Evolutionary conservation across 345 rosid species (phyloP).

Genomic region (Murraya koenigii): DNA sequence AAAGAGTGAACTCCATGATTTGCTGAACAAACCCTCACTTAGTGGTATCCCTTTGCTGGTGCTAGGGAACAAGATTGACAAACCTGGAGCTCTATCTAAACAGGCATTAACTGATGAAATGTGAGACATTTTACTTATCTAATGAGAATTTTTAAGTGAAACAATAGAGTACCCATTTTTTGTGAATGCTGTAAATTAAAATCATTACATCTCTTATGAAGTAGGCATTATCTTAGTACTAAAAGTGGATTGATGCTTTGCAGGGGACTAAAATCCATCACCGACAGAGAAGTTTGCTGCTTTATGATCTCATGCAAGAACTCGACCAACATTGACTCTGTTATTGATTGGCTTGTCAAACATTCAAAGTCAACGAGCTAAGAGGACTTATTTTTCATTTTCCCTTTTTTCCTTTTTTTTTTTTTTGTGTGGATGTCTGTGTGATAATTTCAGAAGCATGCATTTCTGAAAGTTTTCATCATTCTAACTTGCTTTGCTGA

Average conservation of each 20-base stretch:
- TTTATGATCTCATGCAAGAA: slow-evolving; percentile 96
- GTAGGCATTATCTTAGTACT: background rate
- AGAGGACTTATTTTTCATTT: background rate
- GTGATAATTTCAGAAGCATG: slow-evolving; percentile 18
- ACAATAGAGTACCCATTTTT: background rate
- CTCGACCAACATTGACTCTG: slow-evolving; percentile 79
- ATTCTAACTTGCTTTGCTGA: slow-evolving; percentile 8
- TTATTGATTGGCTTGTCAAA: slow-evolving; percentile 93
- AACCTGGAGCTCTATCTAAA: slow-evolving; percentile 81
- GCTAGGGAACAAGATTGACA: slow-evolving; percentile 92
- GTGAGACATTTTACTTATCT: slow-evolving; percentile 36
- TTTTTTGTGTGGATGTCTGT: slow-evolving; percentile 22
- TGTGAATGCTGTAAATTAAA: background rate
- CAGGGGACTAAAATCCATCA: slow-evolving; percentile 65
- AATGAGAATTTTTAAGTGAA: background rate
- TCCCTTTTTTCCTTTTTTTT: background rate
- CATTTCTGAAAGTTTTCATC: slow-evolving; percentile 6
- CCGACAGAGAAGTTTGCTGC: slow-evolving; percentile 91
- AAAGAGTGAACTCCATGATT: slow-evolving; percentile 84
- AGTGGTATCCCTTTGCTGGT: slow-evolving; percentile 79
- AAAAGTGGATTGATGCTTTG: slow-evolving; percentile 9
- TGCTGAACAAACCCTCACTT: slow-evolving; percentile 75
- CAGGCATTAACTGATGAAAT: slow-evolving; percentile 77
- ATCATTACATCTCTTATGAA: background rate
- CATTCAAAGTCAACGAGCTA: slow-evolving; percentile 74